Conservation (phyloP, 2,329 filamentous ascomycete species). For the Pseudogymnoascus sp. region DNA sequence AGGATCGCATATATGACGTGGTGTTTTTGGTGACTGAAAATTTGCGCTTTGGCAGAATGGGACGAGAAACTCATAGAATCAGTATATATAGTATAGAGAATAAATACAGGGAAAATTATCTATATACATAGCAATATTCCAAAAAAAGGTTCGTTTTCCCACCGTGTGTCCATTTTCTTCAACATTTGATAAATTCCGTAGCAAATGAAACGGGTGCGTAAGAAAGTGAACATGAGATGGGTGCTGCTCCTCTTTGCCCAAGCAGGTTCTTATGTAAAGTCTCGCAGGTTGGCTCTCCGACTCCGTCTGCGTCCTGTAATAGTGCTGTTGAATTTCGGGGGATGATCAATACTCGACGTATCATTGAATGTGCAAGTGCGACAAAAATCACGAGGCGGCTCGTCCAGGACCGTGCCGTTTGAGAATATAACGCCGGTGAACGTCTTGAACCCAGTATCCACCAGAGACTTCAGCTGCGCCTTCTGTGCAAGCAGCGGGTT, state of each 20-base stretch:
- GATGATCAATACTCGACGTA: background rate
- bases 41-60: background rate
- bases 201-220: background rate
- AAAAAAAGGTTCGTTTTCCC: background rate
- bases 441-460: background rate
- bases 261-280: background rate
- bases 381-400: background rate
- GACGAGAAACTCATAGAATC: background rate
- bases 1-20: background rate
- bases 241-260: background rate
- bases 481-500: background rate
- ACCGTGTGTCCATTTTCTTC: background rate
- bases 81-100: background rate
- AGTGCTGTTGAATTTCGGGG: background rate
- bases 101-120: background rate
- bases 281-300: background rate
- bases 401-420: background rate
- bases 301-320: background rate
- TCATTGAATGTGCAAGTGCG: background rate
- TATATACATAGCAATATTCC: background rate
- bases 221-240: background rate
- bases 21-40: background rate
- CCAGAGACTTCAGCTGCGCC: background rate
- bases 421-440: background rate
- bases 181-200: background rate